Conservation (phyloP, 495 filamentous ascomycete genomes). For the Podospora didyma region DNA sequence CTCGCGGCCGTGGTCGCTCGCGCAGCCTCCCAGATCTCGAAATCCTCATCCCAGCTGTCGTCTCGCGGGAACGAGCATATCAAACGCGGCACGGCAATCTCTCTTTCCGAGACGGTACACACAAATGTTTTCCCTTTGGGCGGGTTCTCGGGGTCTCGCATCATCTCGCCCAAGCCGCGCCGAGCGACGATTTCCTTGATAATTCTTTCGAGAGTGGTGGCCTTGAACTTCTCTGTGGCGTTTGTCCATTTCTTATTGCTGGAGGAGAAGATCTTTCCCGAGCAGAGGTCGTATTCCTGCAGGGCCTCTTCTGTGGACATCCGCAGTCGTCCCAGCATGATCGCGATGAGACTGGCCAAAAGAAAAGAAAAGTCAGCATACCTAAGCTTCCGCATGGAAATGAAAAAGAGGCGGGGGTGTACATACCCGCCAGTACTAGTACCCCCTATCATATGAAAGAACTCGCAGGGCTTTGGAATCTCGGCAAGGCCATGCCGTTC, state of each 20-base stretch:
- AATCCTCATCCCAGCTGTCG: slow-evolving; percentile 3
- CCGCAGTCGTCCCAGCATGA: slow-evolving; percentile 33
- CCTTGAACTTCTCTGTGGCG: slow-evolving; percentile 5
- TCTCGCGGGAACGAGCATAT: not conserved
- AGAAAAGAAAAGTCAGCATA: no score
- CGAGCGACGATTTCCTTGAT: slow-evolving; percentile 11
- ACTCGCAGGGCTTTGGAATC: slow-evolving; percentile 32
- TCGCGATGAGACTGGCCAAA: slow-evolving; percentile 26
- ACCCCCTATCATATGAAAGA: slow-evolving; percentile 36
- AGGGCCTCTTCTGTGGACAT: slow-evolving; percentile 32
- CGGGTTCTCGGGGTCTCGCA: slow-evolving; percentile 8
- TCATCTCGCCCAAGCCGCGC: slow-evolving; percentile 1
- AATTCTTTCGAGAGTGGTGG: slow-evolving; percentile 8
- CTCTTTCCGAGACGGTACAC: slow-evolving; percentile 9
- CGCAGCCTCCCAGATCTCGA: slow-evolving; percentile 25
- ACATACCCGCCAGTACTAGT: slow-evolving; percentile 41
- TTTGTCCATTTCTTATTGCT: slow-evolving; percentile 13
- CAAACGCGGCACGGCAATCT: not conserved
- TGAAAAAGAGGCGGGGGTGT: no score
- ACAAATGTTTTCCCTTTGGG: slow-evolving; percentile 13
- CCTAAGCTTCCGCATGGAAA: no score
- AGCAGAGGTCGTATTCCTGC: slow-evolving; percentile 20
- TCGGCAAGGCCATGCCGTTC: slow-evolving; percentile 7
- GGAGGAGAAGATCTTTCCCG: slow-evolving; percentile 23
- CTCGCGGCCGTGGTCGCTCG: slow-evolving; percentile 30